Base-by-base conservation (phyloP, 2,329 filamentous ascomycete species). In the Alternaria sp. region DNA sequence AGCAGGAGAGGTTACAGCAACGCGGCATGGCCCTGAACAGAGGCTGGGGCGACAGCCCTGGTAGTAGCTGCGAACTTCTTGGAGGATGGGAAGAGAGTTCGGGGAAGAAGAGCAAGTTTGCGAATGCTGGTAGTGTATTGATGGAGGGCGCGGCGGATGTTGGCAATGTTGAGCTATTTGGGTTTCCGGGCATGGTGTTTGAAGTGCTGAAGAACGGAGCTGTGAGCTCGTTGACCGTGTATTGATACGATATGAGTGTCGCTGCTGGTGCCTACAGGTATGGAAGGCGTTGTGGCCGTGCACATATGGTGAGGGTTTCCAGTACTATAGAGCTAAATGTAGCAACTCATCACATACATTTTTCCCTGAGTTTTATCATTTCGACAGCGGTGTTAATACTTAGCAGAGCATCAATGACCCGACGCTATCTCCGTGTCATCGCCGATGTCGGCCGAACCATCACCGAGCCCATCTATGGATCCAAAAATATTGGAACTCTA, bases 131-230 rank as follows among this genome's bases (percentile, higher is more conserved):
- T 65, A 76, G 79, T 64, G 76, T 73, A 72, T 71, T 83, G 72
- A 74, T 81, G 69, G 76, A 81, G 67, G 73, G 75, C 81, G 83
- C 72, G 79, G 80, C 74, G 72, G 81, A 90, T 66, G 79, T 90
- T 64, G 88, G 88, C 19, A 91, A 90, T 59, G 97, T 94, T 15
- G 95, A 94, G 65, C 81, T 99, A 26, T 98, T 93, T 82, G 94
- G 95, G 1, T 97, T 97, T 74, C 95, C 96, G 0, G 95, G 96
- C 0, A 82, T 98, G 79, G 89, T 97, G 50, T 98, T 99, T 82
- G 96, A 99, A 81, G 95, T 99, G 26, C 81, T 98, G 79, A 94
- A 92, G 88, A 97, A 97, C 76, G 93, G 92, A 5, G 90, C 89
- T 65, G 92, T 99, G 23, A 96, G 93, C 79, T 91, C 92, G 25